Conservation (phyloP, 1,284 basidiomycete species). For the Exobasidium rhododendri region DNA sequence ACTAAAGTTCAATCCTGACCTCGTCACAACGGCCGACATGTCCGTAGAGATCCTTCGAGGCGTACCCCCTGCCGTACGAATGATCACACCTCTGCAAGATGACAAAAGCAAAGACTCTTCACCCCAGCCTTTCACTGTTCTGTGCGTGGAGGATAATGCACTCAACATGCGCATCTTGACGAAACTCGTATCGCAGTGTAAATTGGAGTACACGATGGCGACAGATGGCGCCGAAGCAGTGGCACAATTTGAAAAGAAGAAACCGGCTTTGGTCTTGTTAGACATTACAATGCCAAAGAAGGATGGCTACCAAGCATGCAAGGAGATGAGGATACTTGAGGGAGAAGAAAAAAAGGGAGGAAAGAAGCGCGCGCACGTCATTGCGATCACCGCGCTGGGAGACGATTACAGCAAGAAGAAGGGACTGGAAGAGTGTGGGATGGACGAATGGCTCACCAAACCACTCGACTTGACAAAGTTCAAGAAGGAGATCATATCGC, state of each 20-base stretch:
- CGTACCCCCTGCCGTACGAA: not conserved
- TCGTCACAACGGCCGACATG: constrained; percentile 16
- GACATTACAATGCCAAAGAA: constrained; percentile 48
- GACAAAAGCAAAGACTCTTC: not conserved
- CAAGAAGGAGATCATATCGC: not conserved
- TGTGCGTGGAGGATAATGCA: constrained; percentile 47
- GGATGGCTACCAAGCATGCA: constrained; percentile 39
- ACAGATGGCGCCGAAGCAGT: constrained; percentile 39
- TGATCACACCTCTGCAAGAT: constrained; percentile 8
- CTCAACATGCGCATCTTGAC: constrained; percentile 43
- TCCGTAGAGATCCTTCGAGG: constrained; percentile 25
- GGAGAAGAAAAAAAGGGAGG: not conserved
- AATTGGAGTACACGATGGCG: constrained; percentile 32
- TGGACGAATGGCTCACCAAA: constrained; percentile 44
- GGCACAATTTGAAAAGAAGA: constrained; percentile 22
- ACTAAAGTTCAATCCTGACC: constrained; percentile 20
- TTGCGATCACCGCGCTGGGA: constrained; percentile 42
- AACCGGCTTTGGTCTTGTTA: constrained; percentile 38
- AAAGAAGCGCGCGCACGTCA: constrained; percentile 20
- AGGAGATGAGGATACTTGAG: constrained; percentile 25
- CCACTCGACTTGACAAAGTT: constrained; percentile 21
- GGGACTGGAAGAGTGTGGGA: constrained; percentile 34
- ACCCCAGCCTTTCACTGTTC: constrained; percentile 22
- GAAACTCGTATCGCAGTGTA: constrained; percentile 27
- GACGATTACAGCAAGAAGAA: constrained; percentile 29